Conservation (phyloP, 768 basidiomycete species). For the Hericium alpestre region DNA sequence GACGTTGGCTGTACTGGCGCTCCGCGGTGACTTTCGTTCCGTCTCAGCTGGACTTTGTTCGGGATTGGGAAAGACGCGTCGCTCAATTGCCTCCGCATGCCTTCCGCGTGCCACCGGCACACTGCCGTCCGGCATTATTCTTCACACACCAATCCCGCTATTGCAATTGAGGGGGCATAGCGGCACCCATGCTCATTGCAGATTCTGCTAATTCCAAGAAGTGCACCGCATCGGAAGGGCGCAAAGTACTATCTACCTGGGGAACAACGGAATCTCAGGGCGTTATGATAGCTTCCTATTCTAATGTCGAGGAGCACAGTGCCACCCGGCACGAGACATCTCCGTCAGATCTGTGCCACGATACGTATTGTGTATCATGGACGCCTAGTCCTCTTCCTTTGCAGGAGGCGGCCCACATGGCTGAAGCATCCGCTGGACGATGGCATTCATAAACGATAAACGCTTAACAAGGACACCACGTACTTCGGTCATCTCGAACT, state of each 20-base stretch:
- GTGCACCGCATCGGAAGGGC: not conserved
- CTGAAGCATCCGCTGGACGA: constrained; percentile 38
- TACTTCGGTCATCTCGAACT: constrained; percentile 96
- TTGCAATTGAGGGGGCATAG: too few relatives aligned
- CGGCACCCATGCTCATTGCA: too few relatives aligned
- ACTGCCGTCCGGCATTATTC: not conserved
- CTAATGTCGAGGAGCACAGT: too few relatives aligned
- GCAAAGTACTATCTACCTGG: not conserved
- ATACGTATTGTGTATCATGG: not conserved
- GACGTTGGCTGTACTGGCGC: not conserved
- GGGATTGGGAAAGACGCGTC: not conserved
- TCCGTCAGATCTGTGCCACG: not conserved
- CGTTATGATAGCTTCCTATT: too few relatives aligned
- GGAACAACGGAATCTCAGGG: too few relatives aligned
- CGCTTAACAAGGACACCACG: constrained; percentile 7
- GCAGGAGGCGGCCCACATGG: constrained; percentile 44
- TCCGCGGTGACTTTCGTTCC: not conserved
- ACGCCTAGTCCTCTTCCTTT: constrained; percentile 66
- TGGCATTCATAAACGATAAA: not conserved
- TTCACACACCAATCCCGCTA: not conserved
- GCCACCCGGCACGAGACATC: not conserved
- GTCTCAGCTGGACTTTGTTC: not conserved
- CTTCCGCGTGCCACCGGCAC: not conserved
- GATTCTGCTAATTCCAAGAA: not conserved
- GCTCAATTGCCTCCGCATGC: too few relatives aligned